Evolutionary conservation across 75 land plant genomes (phyloP).

Genomic region (Azolla pinnata): DNA sequence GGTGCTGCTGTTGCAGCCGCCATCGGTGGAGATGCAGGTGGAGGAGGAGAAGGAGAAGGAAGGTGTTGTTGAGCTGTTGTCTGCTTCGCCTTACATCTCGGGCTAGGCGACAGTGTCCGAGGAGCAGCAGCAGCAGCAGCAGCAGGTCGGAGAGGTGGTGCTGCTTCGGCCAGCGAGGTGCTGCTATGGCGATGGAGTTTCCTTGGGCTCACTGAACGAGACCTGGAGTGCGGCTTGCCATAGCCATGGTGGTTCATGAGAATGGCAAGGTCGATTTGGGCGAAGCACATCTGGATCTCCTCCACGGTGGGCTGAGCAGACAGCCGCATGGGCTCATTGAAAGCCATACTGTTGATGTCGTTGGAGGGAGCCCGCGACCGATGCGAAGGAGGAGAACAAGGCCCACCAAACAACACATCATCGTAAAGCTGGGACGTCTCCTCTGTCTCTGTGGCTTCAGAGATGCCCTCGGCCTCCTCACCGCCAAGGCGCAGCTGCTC

Average conservation of each 20-base stretch:
- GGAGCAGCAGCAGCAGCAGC: not conserved
- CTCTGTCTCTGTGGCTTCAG: too few species aligned
- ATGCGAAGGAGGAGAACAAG: too few species aligned
- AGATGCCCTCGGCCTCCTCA: too few species aligned
- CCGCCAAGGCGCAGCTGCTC: not conserved
- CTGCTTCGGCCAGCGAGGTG: not conserved
- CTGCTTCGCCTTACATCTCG: not conserved
- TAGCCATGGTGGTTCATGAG: not conserved
- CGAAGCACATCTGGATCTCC: slow-evolving; percentile 6
- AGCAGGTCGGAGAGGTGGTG: not conserved
- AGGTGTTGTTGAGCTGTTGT: not conserved
- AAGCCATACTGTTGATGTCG: too few species aligned
- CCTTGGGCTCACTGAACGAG: not conserved
- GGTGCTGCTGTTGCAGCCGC: not conserved
- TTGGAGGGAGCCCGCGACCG: too few species aligned
- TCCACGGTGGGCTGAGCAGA: slow-evolving; percentile 6
- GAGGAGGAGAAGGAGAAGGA: not conserved
- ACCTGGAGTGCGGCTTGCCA: not conserved
- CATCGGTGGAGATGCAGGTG: not conserved
- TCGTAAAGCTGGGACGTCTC: too few species aligned
- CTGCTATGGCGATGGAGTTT: not conserved
- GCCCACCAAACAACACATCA: too few species aligned
- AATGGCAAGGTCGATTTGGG: slow-evolving; percentile 1
- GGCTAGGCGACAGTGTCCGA: not conserved
- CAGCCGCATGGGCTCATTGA: slow-evolving; percentile 6